These are phyloP conservation scores for Antrodiella citrinella DNA, from an alignment of 768 basidiomycete species.

Conservation along the genomic window DNA sequence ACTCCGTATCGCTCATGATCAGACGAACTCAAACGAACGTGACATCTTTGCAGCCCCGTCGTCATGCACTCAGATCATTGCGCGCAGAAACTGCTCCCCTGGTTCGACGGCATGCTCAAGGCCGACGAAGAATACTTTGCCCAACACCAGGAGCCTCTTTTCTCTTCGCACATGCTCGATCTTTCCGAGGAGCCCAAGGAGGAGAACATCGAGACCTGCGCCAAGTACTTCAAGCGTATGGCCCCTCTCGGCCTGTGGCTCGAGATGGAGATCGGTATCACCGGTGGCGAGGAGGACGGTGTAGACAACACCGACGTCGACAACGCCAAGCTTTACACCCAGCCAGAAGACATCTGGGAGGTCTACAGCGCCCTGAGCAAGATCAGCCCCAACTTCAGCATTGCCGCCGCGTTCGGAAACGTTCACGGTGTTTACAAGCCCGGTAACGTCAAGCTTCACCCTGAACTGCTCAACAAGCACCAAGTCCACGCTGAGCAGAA, in stretches of 20 bases:
- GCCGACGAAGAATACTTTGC: conserved; percentile 93
- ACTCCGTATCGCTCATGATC: not conserved
- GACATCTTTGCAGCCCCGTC: conserved; percentile 58
- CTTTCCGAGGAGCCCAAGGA: conserved; percentile 90
- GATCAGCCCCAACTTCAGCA: conserved; percentile 91
- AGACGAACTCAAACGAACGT: not conserved
- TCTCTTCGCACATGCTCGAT: conserved; percentile 99
- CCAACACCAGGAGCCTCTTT: conserved; percentile 77
- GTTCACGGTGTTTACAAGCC: conserved; percentile 99
- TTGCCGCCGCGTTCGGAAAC: conserved; percentile 97
- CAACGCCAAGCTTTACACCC: conserved; percentile 91
- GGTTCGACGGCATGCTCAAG: conserved; percentile 99
- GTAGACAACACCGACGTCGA: conserved; percentile 97
- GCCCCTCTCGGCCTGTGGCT: conserved; percentile 89
- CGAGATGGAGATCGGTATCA: conserved; percentile 99
- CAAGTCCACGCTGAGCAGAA: conserved; percentile 68
- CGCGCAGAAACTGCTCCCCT: conserved; percentile 93
- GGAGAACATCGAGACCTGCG: conserved; percentile 91
- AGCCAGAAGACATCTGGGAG: conserved; percentile 93
- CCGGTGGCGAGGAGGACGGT: conserved; percentile 98
- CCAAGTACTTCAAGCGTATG: conserved; percentile 93
- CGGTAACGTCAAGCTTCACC: conserved; percentile 91
- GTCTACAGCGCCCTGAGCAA: conserved; percentile 77
- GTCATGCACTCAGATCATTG: conserved; percentile 98
- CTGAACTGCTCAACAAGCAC: conserved; percentile 88